Base-by-base conservation (phyloP, 2,329 filamentous ascomycete genomes). In the Cladosporium sp. region DNA sequence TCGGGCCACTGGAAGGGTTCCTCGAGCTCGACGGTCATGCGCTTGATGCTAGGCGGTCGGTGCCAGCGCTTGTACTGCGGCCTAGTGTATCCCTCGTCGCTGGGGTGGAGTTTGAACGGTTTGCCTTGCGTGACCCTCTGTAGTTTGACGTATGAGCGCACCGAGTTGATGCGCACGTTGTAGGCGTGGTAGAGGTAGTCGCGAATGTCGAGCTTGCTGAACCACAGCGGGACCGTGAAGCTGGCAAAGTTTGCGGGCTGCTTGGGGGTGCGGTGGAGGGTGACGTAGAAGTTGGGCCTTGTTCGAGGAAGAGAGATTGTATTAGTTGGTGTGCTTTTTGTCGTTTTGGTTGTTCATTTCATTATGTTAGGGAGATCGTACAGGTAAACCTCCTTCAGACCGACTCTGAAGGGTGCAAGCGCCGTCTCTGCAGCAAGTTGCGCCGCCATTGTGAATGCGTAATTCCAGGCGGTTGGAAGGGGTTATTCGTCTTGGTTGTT, bases 201-300 rank as follows among this genome's bases (percentile, higher is more conserved):
- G 69, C 90, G 88, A 36, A 98, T 74, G 69, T 98, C 93, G 70
- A 97, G 85, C 74, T 98, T 98, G 77, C 89, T 95, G 77, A 96
- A 90, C 61, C 81, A 83, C 60, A 97, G 79, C 9, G 93, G 93
- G 27, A 96, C 92, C 63, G 85, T 78, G 80, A 98, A 98, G 62
- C 84, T 85, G 56, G 92, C 93, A 67, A 88, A 89, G 67, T 83
- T 85, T 16, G 91, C 83, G 7, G 88, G 84, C 48, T 87, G 79
- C 58, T 80, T 77, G 25, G 82, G 80, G 52, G 83, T 85, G 59
- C 84, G 85, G 61, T 95, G 75, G 62, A 97, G 80, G 53, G 85
- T 84, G 64, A 97, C 75, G 57, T 83, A 80, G 72, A 94, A 88
- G 65, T 85, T 83, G 46, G 92, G 92, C 53, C 91, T 95, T 63